Evolutionary conservation across 768 basidiomycete genomes (phyloP), one percentile per base, ranked within the genome.

Genomic region (Hericium alpestre): DNA sequence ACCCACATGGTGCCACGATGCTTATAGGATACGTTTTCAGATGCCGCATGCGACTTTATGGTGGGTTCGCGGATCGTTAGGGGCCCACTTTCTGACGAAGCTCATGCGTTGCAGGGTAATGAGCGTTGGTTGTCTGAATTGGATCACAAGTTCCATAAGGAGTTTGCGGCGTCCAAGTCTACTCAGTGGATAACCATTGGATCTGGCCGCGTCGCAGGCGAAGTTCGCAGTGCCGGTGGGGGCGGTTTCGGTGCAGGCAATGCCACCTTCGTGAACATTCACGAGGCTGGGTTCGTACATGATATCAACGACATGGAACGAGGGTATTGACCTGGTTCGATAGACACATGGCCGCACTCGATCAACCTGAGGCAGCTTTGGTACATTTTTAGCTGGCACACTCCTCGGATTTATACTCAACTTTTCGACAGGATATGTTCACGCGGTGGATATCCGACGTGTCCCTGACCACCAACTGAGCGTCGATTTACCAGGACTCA

Each of bases 301-400:
- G 18, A 1, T 8, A 38, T 1, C 3, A 12, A 4, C 37, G 37
- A 8, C 16, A 13, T 40, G 8, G 13, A 10, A 2, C 8, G 4
- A 20, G 8, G 9, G 27, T 51, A 8, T 8, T 10, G 15, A 20
- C 23, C 8, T 25, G 27, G 16, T 32, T 32, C 20, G 27, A 6
- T 63, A 90, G 89, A 38, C 90, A 92, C 67, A 88, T 93, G 91
- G 90, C 90, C 8, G 92, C 93, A 4, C 84, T 78, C 65, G 91
- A 97, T 70, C 91, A 94, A 66, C 87, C 93, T 1, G 87, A 90
- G 65, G 93, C 84, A 41, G 82, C 92, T 48, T 72, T 92, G 67
- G 91, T 86, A 64, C 51, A 83, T 66, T 32, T 40, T 49, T 65
- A 52, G 25, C 22, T n/a, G 3, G 5, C 22, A 10, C 38, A 43